phyloP scores from a whole-genome alignment of 2,329 filamentous ascomycete species.

The Aspergillus pseudoterreus region DNA sequence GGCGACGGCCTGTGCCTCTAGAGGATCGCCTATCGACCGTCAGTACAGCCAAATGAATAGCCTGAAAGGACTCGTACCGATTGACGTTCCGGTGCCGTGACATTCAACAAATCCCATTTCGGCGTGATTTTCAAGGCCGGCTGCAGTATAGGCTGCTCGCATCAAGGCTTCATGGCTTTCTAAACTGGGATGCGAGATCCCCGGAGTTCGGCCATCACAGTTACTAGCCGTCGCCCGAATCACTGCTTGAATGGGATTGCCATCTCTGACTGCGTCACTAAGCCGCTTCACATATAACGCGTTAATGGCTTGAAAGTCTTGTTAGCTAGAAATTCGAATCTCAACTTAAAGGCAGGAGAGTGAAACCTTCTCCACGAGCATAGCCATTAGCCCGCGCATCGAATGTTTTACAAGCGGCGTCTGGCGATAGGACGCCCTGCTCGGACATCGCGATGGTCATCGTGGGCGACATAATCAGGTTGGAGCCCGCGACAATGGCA shows the following conservation, averaged over 20 bases:
- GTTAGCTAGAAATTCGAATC: no score
- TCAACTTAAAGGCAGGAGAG: no score
- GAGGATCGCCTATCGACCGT: constrained; percentile 11
- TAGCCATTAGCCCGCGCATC: constrained; percentile 27
- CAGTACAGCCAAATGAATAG: no score
- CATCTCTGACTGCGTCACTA: constrained; percentile 22
- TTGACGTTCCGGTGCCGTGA: constrained; percentile 16
- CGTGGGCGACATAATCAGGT: constrained; percentile 28
- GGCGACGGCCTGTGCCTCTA: constrained; percentile 13
- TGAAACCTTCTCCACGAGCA: constrained; percentile 19
- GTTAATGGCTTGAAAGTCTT: constrained; percentile 19
- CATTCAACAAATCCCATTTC: constrained; percentile 16
- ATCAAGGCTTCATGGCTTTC: constrained; percentile 11
- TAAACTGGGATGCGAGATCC: constrained; percentile 13
- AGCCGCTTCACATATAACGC: constrained; percentile 28
- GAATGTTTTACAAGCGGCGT: constrained; percentile 24
- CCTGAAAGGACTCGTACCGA: background rate
- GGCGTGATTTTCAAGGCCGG: constrained; percentile 2
- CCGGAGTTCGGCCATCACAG: constrained; percentile 24
- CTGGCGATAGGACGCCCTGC: constrained; percentile 33
- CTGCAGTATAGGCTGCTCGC: constrained; percentile 6
- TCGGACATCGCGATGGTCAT: constrained; percentile 25
- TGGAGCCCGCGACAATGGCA: constrained; percentile 32
- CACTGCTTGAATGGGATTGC: constrained; percentile 30
- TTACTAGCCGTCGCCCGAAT: constrained; percentile 30